Evolutionary conservation across 305 asterid genomes (phyloP).

Genomic region (Fraxinus velutina): DNA sequence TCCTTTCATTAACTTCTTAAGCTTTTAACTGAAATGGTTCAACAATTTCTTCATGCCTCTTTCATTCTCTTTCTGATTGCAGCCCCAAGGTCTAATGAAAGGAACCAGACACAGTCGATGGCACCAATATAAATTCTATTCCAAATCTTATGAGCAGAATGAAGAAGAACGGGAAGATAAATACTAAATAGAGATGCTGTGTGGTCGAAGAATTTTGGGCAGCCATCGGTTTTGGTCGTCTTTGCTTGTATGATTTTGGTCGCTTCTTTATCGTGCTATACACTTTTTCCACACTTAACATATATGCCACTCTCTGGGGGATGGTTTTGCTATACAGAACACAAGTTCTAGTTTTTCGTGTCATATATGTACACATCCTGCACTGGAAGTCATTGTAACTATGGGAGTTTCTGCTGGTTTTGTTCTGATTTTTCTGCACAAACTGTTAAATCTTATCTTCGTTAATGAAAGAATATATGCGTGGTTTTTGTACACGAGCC

Average conservation of each 20-base stretch:
- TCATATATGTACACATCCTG: slow-evolving; percentile 30
- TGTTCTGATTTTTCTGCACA: slow-evolving; percentile 32
- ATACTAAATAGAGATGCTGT: slow-evolving; percentile 21
- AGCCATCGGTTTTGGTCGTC: slow-evolving; percentile 23
- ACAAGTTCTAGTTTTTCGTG: slow-evolving; percentile 25
- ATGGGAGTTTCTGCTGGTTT: slow-evolving; percentile 34
- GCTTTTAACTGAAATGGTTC: not conserved
- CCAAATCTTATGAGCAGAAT: slow-evolving; percentile 1
- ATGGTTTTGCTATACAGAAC: slow-evolving; percentile 35
- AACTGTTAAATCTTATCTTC: slow-evolving; percentile 23
- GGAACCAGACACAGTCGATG: slow-evolving; percentile 33
- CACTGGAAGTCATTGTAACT: slow-evolving; percentile 42
- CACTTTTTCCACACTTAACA: slow-evolving; percentile 19
- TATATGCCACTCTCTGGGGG: slow-evolving; percentile 28
- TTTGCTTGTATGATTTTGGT: slow-evolving; percentile 36
- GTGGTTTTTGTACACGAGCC: slow-evolving; percentile 21
- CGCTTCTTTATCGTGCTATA: slow-evolving; percentile 26
- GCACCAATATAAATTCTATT: slow-evolving; percentile 30
- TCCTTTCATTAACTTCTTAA: not conserved
- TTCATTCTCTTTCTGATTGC: slow-evolving; percentile 12
- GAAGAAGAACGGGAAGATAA: slow-evolving; percentile 22
- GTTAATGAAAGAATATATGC: slow-evolving; percentile 37
- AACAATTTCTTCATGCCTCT: not conserved
- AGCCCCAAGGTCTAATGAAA: slow-evolving; percentile 53
- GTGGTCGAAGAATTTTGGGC: slow-evolving; percentile 26